These are phyloP conservation scores for Hordeum vulgare DNA, from an alignment of 176 grass and related monocot genomes.

Conservation along the genomic window MorexV3_pseudomolecules_assembly NC_058519.1:127014145-127014644, in stretches of 20 bases:
- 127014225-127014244: too few relatives aligned
- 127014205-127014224: too few relatives aligned
- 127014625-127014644: not conserved
- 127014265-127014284: too few relatives aligned
- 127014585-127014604: not conserved
- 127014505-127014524: not conserved
- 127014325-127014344: not conserved
- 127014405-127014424: not conserved
- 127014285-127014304: too few relatives aligned
- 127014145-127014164: too few relatives aligned
- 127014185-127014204: too few relatives aligned
- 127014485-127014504: not conserved
- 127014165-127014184: too few relatives aligned
- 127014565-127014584: not conserved
- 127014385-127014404: too few relatives aligned
- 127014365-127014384: too few relatives aligned
- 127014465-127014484: not conserved
- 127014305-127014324: not conserved
- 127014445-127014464: too few relatives aligned
- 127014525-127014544: constrained; percentile 26
- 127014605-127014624: not conserved
- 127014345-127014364: not conserved
- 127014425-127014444: not conserved
- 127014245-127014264: too few relatives aligned
- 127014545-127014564: too few relatives aligned